phyloP scores from a whole-genome alignment of 345 rosid species.

The Populus deltoides region DNA sequence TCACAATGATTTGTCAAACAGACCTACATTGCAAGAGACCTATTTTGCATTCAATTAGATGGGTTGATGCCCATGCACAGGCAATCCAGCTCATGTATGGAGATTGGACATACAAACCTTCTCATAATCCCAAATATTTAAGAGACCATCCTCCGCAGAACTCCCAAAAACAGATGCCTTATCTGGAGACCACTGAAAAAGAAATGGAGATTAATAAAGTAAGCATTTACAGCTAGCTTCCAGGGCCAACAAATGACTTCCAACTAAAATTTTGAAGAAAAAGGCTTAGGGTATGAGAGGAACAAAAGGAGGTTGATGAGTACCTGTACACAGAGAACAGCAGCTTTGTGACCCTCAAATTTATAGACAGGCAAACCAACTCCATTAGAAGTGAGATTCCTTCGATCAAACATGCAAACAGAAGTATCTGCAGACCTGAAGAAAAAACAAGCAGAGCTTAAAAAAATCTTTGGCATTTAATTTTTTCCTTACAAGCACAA shows the following conservation, averaged over 20 bases:
- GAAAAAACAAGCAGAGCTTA: conserved; percentile 3
- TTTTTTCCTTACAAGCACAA: not conserved
- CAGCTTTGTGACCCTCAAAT: conserved; percentile 88
- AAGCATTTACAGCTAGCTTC: not conserved
- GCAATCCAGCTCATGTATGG: not conserved
- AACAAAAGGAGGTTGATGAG: not conserved
- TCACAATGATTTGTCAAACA: not conserved
- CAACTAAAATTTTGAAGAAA: not conserved
- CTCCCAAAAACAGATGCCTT: conserved; percentile 90
- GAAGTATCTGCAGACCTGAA: conserved; percentile 95
- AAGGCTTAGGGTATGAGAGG: not conserved
- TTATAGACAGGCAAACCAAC: conserved; percentile 68
- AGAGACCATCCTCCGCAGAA: conserved; percentile 92
- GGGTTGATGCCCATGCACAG: not conserved
- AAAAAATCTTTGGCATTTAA: conserved; percentile 1
- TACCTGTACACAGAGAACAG: conserved; percentile 95
- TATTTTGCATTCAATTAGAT: not conserved
- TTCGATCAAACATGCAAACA: conserved; percentile 83
- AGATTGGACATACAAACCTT: conserved; percentile 42
- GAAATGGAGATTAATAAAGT: conserved; percentile 10
- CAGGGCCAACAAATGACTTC: not conserved
- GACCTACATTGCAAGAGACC: not conserved
- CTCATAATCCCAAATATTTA: conserved; percentile 91
- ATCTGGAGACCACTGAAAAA: conserved; percentile 84
- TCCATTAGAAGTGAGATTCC: conserved; percentile 75